These are phyloP conservation scores for Penicillium robsamsonii DNA, from an alignment of 495 filamentous ascomycete species.

Conservation along the genomic window DNA sequence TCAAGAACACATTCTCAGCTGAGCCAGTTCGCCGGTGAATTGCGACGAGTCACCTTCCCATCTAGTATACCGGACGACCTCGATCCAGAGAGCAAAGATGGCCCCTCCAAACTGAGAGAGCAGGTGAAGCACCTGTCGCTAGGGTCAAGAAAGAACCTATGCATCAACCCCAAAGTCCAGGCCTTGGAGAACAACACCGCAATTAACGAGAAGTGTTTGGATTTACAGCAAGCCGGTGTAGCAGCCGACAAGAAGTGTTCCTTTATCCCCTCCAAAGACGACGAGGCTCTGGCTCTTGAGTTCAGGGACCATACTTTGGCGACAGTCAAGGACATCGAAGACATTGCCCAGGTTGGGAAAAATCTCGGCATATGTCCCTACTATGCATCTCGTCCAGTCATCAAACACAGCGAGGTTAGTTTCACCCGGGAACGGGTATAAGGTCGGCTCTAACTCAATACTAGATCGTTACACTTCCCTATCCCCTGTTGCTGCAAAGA, in stretches of 20 bases:
- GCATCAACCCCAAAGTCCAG: slow-evolving; percentile 81
- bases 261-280: slow-evolving; percentile 75
- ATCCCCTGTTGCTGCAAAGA: slow-evolving; percentile 84
- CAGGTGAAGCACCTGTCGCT: slow-evolving; percentile 80
- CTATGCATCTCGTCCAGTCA: slow-evolving; percentile 82
- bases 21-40: slow-evolving; percentile 87
- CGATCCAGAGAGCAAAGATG: slow-evolving; percentile 22
- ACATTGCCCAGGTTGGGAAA: slow-evolving; percentile 74
- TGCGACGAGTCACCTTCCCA: slow-evolving; percentile 78
- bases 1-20: slow-evolving; percentile 95
- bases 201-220: slow-evolving; percentile 94
- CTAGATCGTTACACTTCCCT: slow-evolving; percentile 89
- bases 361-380: slow-evolving; percentile 87
- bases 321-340: slow-evolving; percentile 88
- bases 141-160: slow-evolving; percentile 88
- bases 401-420: slow-evolving; percentile 72
- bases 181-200: slow-evolving; percentile 70
- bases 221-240: slow-evolving; percentile 75
- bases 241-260: slow-evolving; percentile 67
- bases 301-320: slow-evolving; percentile 90
- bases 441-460: slow-evolving; percentile 3
- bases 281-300: slow-evolving; percentile 65
- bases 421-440: not conserved
- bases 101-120: slow-evolving; percentile 48
- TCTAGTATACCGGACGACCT: slow-evolving; percentile 48